Percentiles rank a stretch among this genome's conserved stretches.
phyloP scores from a whole-genome alignment of 805 yeast genomes.

The Starmera caribaea region DNA sequence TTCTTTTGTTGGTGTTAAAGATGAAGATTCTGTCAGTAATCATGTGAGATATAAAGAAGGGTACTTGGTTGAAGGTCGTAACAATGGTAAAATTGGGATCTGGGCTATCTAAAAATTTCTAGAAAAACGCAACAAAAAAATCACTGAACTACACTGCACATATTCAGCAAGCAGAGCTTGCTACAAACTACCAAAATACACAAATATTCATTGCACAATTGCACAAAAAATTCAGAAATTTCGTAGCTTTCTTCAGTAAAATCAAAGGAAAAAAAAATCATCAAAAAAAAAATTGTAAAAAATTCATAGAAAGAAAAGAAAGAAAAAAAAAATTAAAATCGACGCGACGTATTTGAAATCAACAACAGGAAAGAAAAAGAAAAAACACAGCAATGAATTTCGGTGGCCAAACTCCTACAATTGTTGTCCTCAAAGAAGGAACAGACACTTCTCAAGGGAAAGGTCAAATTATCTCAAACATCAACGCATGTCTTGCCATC shows the following conservation, averaged over 20 bases:
- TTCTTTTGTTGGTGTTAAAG: slow-evolving; percentile 38
- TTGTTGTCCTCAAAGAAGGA: slow-evolving; percentile 95
- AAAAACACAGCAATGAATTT: slow-evolving; percentile 52
- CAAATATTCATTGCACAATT: too few relatives aligned
- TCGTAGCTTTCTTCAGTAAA: too few relatives aligned
- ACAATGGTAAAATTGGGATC: slow-evolving; percentile 48
- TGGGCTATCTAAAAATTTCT: slow-evolving; percentile 42
- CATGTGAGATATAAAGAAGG: slow-evolving; percentile 49
- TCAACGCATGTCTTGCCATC: slow-evolving; percentile 94
- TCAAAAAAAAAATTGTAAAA: too few relatives aligned
- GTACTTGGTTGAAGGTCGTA: slow-evolving; percentile 56
- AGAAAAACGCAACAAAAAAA: too few relatives aligned
- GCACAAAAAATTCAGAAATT: too few relatives aligned
- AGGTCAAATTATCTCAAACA: slow-evolving; percentile 91
- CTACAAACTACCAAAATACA: too few relatives aligned
- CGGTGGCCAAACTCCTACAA: slow-evolving; percentile 94
- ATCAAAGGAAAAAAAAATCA: too few relatives aligned
- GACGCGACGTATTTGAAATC: neutral
- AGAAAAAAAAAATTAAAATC: neutral
- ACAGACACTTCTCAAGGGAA: slow-evolving; percentile 95
- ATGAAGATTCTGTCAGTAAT: slow-evolving; percentile 24
- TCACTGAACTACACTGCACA: too few relatives aligned
- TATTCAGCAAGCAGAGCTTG: too few relatives aligned
- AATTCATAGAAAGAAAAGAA: too few relatives aligned
- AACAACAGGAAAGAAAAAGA: neutral